Percentiles rank a stretch among this genome's conserved stretches.
Evolutionary conservation across 2,329 filamentous ascomycete genomes (phyloP).

Genomic region (Penicillium occitanis): DNA sequence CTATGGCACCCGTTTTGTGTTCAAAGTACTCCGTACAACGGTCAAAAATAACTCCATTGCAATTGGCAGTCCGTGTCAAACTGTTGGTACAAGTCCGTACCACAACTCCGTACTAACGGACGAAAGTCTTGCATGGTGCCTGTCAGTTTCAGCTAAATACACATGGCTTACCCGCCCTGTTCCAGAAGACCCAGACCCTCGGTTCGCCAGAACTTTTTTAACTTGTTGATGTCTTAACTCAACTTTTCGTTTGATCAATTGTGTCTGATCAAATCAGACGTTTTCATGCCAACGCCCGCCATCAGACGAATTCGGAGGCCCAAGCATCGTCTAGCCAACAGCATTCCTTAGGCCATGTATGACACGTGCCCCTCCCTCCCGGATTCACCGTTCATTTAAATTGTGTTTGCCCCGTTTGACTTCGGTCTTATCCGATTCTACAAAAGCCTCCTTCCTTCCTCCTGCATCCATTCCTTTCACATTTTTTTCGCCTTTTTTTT

Average conservation of each 20-base stretch:
- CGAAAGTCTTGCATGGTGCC: background rate
- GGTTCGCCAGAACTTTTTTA: background rate
- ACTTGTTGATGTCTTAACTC: background rate
- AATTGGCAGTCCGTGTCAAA: background rate
- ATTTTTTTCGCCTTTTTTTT: background rate
- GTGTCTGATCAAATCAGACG: background rate
- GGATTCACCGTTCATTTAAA: background rate
- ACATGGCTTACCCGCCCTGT: background rate
- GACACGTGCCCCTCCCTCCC: constrained; percentile 1
- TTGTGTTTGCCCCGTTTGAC: background rate
- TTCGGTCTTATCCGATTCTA: constrained; percentile 3
- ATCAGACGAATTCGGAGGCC: background rate
- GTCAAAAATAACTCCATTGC: background rate
- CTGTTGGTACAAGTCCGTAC: background rate
- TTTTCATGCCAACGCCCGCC: background rate
- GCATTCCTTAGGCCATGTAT: background rate
- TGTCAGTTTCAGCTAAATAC: background rate
- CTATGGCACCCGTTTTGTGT: background rate
- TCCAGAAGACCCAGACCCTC: constrained; percentile 1
- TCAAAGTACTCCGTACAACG: background rate
- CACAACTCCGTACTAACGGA: background rate
- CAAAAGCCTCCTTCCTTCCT: constrained; percentile 1
- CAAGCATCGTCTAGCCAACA: background rate
- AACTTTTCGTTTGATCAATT: background rate
- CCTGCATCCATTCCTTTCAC: background rate